Conservation (phyloP, 805 yeast species). For the Pichia gijzeniarum region DNA sequence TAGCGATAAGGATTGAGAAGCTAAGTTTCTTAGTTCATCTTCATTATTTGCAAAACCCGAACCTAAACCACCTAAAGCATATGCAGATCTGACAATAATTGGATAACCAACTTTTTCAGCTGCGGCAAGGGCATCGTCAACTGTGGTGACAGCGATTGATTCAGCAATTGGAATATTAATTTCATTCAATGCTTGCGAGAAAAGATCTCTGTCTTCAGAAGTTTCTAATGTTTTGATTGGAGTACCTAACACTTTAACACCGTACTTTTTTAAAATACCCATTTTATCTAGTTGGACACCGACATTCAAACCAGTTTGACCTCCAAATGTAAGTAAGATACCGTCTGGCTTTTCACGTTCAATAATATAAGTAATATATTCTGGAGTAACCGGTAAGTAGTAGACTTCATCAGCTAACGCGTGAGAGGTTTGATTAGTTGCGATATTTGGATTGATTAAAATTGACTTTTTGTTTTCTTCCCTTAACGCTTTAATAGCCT, state of each 20-base stretch:
- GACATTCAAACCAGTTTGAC: constrained; percentile 95
- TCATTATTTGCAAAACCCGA: constrained; percentile 91
- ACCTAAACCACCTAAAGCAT: constrained; percentile 95
- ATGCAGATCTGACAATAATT: constrained; percentile 94
- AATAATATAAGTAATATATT: constrained; percentile 89
- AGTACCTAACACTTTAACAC: constrained; percentile 93
- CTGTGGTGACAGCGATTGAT: constrained; percentile 89
- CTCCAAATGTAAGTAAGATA: constrained; percentile 92
- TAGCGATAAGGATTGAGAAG: constrained; percentile 81
- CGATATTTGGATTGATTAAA: constrained; percentile 91
- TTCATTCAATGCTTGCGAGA: constrained; percentile 91
- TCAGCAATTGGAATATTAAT: constrained; percentile 95
- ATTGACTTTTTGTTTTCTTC: constrained; percentile 85
- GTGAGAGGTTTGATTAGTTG: constrained; percentile 94
- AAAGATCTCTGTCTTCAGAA: constrained; percentile 95
- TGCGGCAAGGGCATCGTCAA: constrained; percentile 89
- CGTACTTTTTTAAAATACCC: constrained; percentile 88
- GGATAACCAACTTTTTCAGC: constrained; percentile 89
- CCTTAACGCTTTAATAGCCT: constrained; percentile 90
- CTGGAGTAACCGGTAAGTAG: constrained; percentile 94
- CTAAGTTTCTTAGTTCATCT: constrained; percentile 76
- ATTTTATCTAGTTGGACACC: constrained; percentile 92
- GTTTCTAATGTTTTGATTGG: constrained; percentile 94
- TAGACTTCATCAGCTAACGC: constrained; percentile 93
- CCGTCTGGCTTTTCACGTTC: constrained; percentile 97